Base-by-base conservation (phyloP, 73 alveolate species). In the Paramecium pentaurelia region DNA sequence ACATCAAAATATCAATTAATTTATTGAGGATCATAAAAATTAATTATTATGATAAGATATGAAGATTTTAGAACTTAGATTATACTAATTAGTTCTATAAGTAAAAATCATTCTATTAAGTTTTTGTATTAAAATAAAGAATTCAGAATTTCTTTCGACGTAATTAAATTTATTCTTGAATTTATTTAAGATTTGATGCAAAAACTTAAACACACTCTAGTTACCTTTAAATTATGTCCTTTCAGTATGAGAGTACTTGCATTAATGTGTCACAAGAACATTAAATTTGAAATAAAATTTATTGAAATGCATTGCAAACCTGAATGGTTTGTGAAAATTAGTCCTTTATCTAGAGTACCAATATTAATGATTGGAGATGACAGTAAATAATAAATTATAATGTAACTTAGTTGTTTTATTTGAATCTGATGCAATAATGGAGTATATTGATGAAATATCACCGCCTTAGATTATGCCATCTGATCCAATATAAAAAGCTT, bases 351-450 rank as follows among this genome's bases (percentile, higher is more conserved):
- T 14, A 80, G 16, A 64, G 91, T 80, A 80, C 91, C 91, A 25
- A 80, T 80, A 20, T 42, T 80, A 25, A 80, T 80, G n/a, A 28
- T 80, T 47, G 91, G 91, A 27, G 91, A 80, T 25, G 44, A 40
- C 10, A 64, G 91, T 80, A 80, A 1, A 27, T 45, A 27, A 18
- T 45, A n/a, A n/a, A 45, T 22, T 34, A 75, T 14, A 4, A 45
- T 8, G 16, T 20, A 34, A 40, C 38, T 32, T 8, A 80, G 91
- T 80, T 80, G 91, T 80, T 49, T 28, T 80, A 80, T 80, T 80
- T 80, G 91, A 80, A 80, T 80, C 91, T 11, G 58, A 80, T 47
- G 91, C 58, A 27, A 80, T 80, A 14, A 80, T 80, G 91, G 91
- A 80, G 18, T 80, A 80, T 80, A 20, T 80, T 0, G 91, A 80